Evolutionary conservation across 2,329 filamentous ascomycete genomes (phyloP).

Genomic region (Penicillium sp.): DNA sequence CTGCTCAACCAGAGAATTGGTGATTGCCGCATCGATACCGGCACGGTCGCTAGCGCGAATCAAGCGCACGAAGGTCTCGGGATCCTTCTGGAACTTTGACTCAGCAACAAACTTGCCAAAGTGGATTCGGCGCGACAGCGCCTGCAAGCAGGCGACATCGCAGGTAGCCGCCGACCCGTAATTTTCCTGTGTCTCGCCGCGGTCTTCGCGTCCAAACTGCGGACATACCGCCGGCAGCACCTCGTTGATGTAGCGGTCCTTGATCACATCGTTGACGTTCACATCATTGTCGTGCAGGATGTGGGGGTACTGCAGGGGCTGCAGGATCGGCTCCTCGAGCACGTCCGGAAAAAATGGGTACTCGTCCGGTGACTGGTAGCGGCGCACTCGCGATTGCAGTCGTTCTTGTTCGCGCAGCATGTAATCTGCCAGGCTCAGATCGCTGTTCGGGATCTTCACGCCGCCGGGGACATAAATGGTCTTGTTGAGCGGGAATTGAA

Average conservation of each 20-base stretch:
- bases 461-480: conserved; percentile 81
- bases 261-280: conserved; percentile 85
- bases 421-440: conserved; percentile 89
- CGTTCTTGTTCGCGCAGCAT: conserved; percentile 85
- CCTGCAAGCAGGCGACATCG: conserved; percentile 86
- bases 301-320: conserved; percentile 79
- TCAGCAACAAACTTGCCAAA: conserved; percentile 99
- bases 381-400: conserved; percentile 86
- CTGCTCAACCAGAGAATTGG: conserved; percentile 81
- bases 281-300: conserved; percentile 87
- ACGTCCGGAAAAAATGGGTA: conserved; percentile 92
- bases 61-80: conserved; percentile 73
- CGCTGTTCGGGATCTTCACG: conserved; percentile 69
- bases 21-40: conserved; percentile 86
- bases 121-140: conserved; percentile 85
- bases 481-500: conserved; percentile 91
- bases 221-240: conserved; percentile 82
- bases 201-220: conserved; percentile 70
- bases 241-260: conserved; percentile 74
- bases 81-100: conserved; percentile 83
- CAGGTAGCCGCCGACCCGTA: conserved; percentile 90
- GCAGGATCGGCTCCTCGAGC: conserved; percentile 76
- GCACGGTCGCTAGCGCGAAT: conserved; percentile 77
- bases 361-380: conserved; percentile 94
- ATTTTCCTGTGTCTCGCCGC: conserved; percentile 85